phyloP scores from a whole-genome alignment of 2,329 filamentous ascomycete genomes.

The Clarireedia hainanense region DNA sequence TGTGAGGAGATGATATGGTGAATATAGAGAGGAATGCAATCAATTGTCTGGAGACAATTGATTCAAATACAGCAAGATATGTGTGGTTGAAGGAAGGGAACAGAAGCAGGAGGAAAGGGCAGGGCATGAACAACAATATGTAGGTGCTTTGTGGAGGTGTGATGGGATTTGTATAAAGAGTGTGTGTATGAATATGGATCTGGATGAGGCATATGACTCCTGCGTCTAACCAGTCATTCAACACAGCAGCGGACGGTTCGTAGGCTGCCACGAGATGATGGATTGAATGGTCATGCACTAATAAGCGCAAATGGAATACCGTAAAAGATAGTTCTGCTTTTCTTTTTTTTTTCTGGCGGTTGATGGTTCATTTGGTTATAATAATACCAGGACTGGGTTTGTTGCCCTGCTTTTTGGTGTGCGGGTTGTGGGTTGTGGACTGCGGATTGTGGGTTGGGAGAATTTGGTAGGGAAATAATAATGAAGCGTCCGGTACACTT shows the following conservation, averaged over 20 bases:
- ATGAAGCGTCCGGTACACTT: neutral
- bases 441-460: neutral
- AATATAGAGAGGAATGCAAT: slow-evolving; percentile 16
- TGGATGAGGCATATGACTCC: slow-evolving; percentile 7
- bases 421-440: too few species aligned
- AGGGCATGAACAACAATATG: neutral
- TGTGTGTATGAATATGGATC: neutral
- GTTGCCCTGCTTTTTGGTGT: too few species aligned
- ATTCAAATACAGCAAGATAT: neutral
- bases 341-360: too few species aligned
- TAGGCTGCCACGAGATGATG: slow-evolving; percentile 10
- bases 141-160: slow-evolving; percentile 1
- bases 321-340: too few species aligned
- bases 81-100: neutral
- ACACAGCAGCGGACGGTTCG: slow-evolving; percentile 5
- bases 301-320: slow-evolving; percentile 8
- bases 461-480: neutral
- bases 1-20: slow-evolving; percentile 9
- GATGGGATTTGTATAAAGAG: neutral
- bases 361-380: too few species aligned
- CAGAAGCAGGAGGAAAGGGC: neutral
- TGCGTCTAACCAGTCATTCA: slow-evolving; percentile 6
- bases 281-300: slow-evolving; percentile 10
- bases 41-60: slow-evolving; percentile 5
- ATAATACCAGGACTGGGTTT: too few species aligned